Base-by-base conservation (phyloP, 1,139 yeast genomes). In the Komagataea norvegica region DNA sequence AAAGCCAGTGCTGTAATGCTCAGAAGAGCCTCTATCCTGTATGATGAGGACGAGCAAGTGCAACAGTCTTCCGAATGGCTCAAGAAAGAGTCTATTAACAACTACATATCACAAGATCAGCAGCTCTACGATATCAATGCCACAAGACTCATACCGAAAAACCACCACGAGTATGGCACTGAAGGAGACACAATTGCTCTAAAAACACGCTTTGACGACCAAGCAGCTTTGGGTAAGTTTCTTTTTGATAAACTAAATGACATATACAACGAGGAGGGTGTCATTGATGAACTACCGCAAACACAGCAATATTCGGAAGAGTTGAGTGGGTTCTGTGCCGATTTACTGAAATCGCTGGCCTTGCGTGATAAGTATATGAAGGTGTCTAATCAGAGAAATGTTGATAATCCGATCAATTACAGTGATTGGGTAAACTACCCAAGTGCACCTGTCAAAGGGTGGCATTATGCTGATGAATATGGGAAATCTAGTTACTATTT, bases 391-490 rank as follows among this genome's bases (percentile, higher is more conserved):
- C 57, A 53, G 29, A 33, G 49, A 9, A 40, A 47, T 5, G 20
- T 41, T 9, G 51, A 47, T 20, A 52, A 53, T 31, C 56, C 57
- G 1, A 13, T 47, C 9, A 46, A 48, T 33, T 26, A 25, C 20
- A 37, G 40, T 1, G 22, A 28, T 2, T 51, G 56, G 55, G 29
- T 34, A n/a, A 47, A 47, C 11, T 53, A 45, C 26, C 56, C 57
- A 1, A 41, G 41, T 8, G 47, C 50, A 15, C 48, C 44, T 19
- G 48, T 48, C 1, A 53, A 46, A 35, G 52, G 50, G 0, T 53
- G 57, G 57, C 56, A 53, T 38, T 53, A 52, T 29, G 45, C 44
- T 15, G 57, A 52, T 28, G 54, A 51, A 26, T 51, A 50, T 38
- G 57, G 56, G 3, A 26, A 39, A 6, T 37, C 41, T 10, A 45